These are phyloP conservation scores for Serendipita sp. DNA, from an alignment of 768 basidiomycete species.

Conservation along the genomic window DNA sequence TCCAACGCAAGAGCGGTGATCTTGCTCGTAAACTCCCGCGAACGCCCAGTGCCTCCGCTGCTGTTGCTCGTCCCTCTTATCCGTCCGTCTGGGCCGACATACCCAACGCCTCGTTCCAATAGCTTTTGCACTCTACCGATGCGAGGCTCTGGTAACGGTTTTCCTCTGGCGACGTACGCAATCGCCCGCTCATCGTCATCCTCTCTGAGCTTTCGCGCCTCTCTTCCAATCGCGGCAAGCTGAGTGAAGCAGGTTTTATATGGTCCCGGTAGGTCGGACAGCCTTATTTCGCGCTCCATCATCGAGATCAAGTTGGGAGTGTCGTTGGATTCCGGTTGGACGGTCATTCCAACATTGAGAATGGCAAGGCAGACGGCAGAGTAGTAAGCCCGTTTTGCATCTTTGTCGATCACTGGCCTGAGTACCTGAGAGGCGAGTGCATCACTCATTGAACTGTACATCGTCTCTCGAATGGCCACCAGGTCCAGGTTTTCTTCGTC, in stretches of 20 bases:
- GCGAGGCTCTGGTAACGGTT: constrained; percentile 26
- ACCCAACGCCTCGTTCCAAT: constrained; percentile 44
- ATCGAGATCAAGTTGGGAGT: constrained; percentile 24
- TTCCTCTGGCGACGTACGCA: constrained; percentile 20
- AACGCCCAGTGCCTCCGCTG: constrained; percentile 26
- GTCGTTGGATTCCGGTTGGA: constrained; percentile 32
- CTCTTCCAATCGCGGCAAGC: constrained; percentile 37
- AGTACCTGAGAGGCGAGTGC: constrained; percentile 44
- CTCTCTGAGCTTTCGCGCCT: constrained; percentile 32
- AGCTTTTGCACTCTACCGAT: constrained; percentile 45
- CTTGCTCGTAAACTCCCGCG: constrained; percentile 57
- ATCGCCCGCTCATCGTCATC: constrained; percentile 43
- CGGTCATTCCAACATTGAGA: constrained; percentile 39
- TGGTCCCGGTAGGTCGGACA: constrained; percentile 42
- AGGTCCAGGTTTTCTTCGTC: constrained; percentile 38
- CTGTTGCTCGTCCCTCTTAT: not conserved
- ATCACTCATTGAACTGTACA: constrained; percentile 67
- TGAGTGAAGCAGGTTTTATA: constrained; percentile 58
- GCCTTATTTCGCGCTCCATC: constrained; percentile 37
- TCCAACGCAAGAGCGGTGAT: constrained; percentile 61
- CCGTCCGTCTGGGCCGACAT: constrained; percentile 14
- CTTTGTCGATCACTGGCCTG: constrained; percentile 35
- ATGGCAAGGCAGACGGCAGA: constrained; percentile 59
- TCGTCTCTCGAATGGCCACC: constrained; percentile 67
- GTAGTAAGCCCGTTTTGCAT: constrained; percentile 65